Percentiles rank a stretch among this genome's conserved stretches.
These are phyloP conservation scores for Erucastrum elatum DNA, from an alignment of 345 rosid genomes.

Conservation along the genomic window DNA sequence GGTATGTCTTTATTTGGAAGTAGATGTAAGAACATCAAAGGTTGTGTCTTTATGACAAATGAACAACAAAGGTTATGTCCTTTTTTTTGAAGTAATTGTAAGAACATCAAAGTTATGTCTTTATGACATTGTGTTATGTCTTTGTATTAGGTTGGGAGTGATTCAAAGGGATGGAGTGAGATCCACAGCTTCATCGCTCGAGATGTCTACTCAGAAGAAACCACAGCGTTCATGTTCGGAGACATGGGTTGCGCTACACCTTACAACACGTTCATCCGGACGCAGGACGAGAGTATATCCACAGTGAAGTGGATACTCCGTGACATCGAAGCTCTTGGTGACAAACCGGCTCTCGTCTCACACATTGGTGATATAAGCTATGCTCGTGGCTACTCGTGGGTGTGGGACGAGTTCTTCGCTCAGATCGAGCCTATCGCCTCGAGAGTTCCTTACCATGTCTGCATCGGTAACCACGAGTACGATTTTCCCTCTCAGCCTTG, in stretches of 20 bases:
- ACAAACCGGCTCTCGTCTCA: slow-evolving; percentile 65
- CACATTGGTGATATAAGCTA: slow-evolving; percentile 96
- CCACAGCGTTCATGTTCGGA: slow-evolving; percentile 82
- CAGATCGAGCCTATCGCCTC: slow-evolving; percentile 83
- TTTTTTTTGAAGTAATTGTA: too few species aligned
- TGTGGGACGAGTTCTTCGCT: slow-evolving; percentile 89
- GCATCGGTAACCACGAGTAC: slow-evolving; percentile 94
- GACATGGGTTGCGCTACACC: slow-evolving; percentile 90
- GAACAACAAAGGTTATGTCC: too few species aligned
- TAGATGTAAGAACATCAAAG: neutral
- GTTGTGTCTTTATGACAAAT: too few species aligned
- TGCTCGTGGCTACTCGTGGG: slow-evolving; percentile 88
- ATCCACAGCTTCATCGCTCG: slow-evolving; percentile 65
- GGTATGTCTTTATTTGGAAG: neutral
- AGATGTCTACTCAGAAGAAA: slow-evolving; percentile 52
- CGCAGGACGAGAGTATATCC: slow-evolving; percentile 79
- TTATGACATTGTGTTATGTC: neutral
- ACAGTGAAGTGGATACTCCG: slow-evolving; percentile 90
- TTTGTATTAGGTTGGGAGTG: slow-evolving; percentile 69
- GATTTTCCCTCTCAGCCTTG: slow-evolving; percentile 91
- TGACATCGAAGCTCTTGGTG: slow-evolving; percentile 74
- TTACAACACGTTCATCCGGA: slow-evolving; percentile 64
- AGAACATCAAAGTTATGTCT: neutral
- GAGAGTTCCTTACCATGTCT: slow-evolving; percentile 80
- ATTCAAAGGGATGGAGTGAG: slow-evolving; percentile 81